Evolutionary conservation across 2,329 filamentous ascomycete genomes (phyloP), one percentile per base, ranked within the genome.

Genomic region (Arthrobotrys musiformis): DNA sequence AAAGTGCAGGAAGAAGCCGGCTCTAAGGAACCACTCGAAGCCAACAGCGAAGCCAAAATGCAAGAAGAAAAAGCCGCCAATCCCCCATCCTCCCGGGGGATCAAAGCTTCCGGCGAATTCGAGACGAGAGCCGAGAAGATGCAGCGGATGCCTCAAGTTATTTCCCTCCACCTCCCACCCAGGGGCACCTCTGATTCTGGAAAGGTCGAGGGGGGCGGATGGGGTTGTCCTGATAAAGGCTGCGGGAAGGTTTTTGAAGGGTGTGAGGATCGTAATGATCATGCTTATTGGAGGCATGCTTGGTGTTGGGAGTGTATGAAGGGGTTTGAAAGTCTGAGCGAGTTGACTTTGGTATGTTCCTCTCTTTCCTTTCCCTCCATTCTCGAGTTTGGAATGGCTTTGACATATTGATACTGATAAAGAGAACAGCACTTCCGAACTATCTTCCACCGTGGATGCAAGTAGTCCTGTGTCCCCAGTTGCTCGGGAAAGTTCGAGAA

Each of bases 271-370:
- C 56, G 66, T 17, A n/a, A 60, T 13, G 73, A 77, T 22, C 73
- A 77, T 24, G 66, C 73, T 22, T 42, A 58, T 40, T 77, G 73
- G 73, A 24, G 9, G 1, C 73, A 77, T 48, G 73, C 37, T 4
- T 77, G 66, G 66, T 77, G 73, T 28, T 67, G 28, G 48, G 33
- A 70, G 4, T 77, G 73, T n/a, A n/a, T 24, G 7, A 35, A 22
- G 2, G 48, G 26, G 0, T 62, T 66, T 22, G 24, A 19, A 4
- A 37, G 37, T n/a, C 40, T 56, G 15, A 62, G 35, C 33, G 52
- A 11, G 4, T 35, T 70, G 8, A 22, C 62, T 7, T 7, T 28
- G n/a, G 73, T 70, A 70, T 50, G 42, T 19, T 26, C 37, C n/a
- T 46, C 17, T 30, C 40, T 13, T 30, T 24, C 40, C 9, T 5